A percentile compares a stretch with the other conserved stretches of the same genome.
Conservation (phyloP, 495 filamentous ascomycete genomes). For the Talaromyces trachyspermus region DNA sequence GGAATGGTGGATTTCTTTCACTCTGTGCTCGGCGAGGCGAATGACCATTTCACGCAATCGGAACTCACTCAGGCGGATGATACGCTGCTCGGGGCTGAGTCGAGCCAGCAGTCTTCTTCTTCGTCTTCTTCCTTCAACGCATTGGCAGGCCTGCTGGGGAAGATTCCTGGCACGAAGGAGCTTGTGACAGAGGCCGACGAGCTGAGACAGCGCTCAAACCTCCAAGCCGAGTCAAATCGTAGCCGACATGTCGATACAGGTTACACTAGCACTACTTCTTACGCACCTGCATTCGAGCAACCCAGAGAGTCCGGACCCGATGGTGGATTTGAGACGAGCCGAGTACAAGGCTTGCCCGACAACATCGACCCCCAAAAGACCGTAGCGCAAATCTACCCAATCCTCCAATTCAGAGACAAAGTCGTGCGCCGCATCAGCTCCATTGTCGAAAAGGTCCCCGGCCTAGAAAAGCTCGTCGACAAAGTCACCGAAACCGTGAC, state of each 20-base stretch:
- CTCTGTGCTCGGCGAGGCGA: conserved; percentile 92
- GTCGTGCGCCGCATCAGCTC: conserved; percentile 76
- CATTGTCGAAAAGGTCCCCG: conserved; percentile 87
- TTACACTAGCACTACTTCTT: conserved; percentile 22
- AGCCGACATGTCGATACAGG: conserved; percentile 22
- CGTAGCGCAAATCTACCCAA: conserved; percentile 82
- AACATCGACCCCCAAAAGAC: conserved; percentile 80
- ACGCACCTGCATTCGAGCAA: no score
- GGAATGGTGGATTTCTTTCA: conserved; percentile 95
- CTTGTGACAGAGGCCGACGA: conserved; percentile 70
- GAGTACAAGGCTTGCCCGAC: conserved; percentile 60
- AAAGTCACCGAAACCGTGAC: conserved; percentile 88
- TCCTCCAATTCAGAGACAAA: conserved; percentile 87
- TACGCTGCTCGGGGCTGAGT: conserved; percentile 57
- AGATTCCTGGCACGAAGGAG: conserved; percentile 71
- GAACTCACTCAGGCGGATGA: conserved; percentile 86
- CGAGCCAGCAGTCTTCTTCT: conserved; percentile 37
- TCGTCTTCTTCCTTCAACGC: conserved; percentile 39
- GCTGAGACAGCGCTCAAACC: conserved; percentile 67
- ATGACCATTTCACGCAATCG: conserved; percentile 90
- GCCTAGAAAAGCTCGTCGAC: conserved; percentile 76
- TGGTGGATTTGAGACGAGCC: no score
- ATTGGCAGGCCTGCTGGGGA: conserved; percentile 64
- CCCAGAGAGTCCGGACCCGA: no score
- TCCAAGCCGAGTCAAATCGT: conserved; percentile 61